phyloP scores from a whole-genome alignment of 345 rosid genomes.

The Eucalyptus microcorys region DNA sequence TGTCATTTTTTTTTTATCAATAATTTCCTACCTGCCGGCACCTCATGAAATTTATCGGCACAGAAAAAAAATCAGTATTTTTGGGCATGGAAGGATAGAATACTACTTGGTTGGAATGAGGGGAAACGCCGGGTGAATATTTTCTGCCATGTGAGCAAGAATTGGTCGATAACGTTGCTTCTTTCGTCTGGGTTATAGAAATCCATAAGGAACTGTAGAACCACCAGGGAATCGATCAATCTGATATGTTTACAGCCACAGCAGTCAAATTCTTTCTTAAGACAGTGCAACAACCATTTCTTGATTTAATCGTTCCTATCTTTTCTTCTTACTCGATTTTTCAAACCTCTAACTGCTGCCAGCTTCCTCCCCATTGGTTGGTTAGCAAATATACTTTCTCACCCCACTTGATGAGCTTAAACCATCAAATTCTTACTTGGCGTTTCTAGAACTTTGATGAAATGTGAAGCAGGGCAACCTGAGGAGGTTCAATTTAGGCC shows the following conservation, averaged over 20 bases:
- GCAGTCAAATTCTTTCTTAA: not conserved
- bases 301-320: not conserved
- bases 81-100: not conserved
- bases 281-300: not conserved
- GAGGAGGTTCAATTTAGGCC: not conserved
- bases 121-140: too few relatives aligned
- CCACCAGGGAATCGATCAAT: too few relatives aligned
- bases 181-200: too few relatives aligned
- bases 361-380: not conserved
- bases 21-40: not conserved
- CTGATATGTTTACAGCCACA: not conserved
- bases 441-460: not conserved
- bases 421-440: not conserved
- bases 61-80: not conserved
- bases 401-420: not conserved
- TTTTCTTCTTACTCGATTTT: not conserved
- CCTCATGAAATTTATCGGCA: not conserved
- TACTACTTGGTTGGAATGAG: not conserved
- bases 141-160: too few relatives aligned
- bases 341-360: not conserved
- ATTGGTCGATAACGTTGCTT: too few relatives aligned
- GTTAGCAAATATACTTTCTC: not conserved
- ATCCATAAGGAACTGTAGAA: too few relatives aligned
- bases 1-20: not conserved
- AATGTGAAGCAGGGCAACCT: not conserved